Conservation (phyloP, 768 basidiomycete genomes). For the Kwoniella europaea region DNA sequence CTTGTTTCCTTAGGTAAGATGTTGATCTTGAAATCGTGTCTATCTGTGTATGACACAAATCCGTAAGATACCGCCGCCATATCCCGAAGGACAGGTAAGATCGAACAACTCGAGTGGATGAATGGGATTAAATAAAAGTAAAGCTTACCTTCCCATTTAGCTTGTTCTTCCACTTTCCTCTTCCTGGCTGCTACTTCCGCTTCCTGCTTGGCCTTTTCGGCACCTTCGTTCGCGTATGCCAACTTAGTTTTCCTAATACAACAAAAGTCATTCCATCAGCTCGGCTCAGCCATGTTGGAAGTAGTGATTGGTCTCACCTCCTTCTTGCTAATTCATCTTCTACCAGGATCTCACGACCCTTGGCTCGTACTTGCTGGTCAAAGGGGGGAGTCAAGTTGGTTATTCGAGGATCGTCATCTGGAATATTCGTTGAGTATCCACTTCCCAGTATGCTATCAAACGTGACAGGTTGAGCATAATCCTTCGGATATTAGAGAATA, state of each 20-base stretch:
- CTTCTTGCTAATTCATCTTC: slow-evolving; percentile 54
- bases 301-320: slow-evolving; percentile 28
- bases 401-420: slow-evolving; percentile 52
- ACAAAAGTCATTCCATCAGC: background rate
- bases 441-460: slow-evolving; percentile 44
- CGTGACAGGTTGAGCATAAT: too few relatives aligned
- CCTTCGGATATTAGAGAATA: background rate
- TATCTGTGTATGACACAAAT: background rate
- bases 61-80: slow-evolving; percentile 26
- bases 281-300: too few relatives aligned
- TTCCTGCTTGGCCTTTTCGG: slow-evolving; percentile 54
- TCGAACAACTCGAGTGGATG: background rate
- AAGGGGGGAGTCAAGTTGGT: slow-evolving; percentile 46
- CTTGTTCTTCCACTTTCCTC: slow-evolving; percentile 54
- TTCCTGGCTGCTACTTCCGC: slow-evolving; percentile 49
- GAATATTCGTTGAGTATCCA: slow-evolving; percentile 48
- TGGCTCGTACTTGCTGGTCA: slow-evolving; percentile 49
- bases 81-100: slow-evolving; percentile 17
- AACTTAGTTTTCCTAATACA: slow-evolving; percentile 48
- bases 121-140: background rate
- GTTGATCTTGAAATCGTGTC: background rate
- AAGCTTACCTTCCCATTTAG: slow-evolving; percentile 56
- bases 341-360: slow-evolving; percentile 53
- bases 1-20: background rate
- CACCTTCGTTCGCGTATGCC: slow-evolving; percentile 56